Evolutionary conservation across 2,329 filamentous ascomycete species (phyloP).

Genomic region (Ceratocystis huliohia): DNA sequence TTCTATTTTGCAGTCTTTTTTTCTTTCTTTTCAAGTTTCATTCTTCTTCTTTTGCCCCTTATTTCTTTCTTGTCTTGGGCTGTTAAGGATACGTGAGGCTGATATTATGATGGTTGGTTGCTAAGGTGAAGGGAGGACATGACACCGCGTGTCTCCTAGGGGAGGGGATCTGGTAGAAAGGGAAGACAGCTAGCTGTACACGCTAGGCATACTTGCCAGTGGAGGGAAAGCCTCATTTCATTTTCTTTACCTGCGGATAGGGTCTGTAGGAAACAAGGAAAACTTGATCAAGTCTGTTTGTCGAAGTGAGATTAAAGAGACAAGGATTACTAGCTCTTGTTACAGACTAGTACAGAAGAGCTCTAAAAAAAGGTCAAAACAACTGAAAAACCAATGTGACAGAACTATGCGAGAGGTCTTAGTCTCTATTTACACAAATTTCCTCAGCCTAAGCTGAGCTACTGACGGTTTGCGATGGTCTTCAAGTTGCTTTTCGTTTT

Average conservation of each 20-base stretch:
- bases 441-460: too few species aligned
- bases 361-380: neutral
- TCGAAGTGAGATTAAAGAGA: neutral
- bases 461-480: too few species aligned
- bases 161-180: neutral
- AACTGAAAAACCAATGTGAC: neutral
- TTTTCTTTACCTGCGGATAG: neutral
- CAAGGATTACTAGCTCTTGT: neutral
- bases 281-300: conserved; percentile 4
- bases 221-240: neutral
- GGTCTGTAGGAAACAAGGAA: neutral
- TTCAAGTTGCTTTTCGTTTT: neutral
- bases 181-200: neutral
- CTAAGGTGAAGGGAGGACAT: neutral
- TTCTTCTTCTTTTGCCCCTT: neutral
- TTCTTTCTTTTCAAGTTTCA: conserved; percentile 3
- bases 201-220: neutral
- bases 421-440: too few species aligned
- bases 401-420: too few species aligned
- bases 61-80: neutral
- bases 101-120: neutral
- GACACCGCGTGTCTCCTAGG: neutral
- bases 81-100: neutral
- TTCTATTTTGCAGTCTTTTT: conserved; percentile 4
- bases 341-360: neutral